Evolutionary conservation across 208 protist genomes (phyloP).

Genomic region (Porcisia deanei): DNA sequence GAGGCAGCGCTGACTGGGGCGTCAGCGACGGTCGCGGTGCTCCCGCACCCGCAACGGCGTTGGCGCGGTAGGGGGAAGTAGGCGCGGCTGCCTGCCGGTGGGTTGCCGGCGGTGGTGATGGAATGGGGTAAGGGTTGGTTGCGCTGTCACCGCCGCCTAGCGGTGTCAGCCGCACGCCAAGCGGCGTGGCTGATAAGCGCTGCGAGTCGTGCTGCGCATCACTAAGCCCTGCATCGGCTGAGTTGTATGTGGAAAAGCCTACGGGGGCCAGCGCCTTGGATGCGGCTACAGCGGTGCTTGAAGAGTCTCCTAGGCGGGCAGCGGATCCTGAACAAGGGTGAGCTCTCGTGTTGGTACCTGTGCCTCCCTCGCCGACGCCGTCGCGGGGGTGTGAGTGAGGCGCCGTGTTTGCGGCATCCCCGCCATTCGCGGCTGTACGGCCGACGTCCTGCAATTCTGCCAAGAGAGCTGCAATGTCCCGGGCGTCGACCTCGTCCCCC

Average conservation of each 20-base stretch:
- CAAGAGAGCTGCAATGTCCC: constrained; percentile 63
- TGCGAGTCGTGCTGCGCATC: constrained; percentile 18
- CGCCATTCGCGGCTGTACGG: constrained; percentile 13
- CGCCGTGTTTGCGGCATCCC: neutral
- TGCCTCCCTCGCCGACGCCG: constrained; percentile 11
- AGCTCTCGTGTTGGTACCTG: neutral
- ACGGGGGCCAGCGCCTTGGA: constrained; percentile 6
- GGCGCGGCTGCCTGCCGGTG: neutral
- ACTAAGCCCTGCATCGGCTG: constrained; percentile 15
- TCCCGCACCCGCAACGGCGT: neutral
- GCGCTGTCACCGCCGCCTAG: neutral
- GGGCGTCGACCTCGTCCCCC: constrained; percentile 26
- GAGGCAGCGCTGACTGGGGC: constrained; percentile 16
- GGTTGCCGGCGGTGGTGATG: neutral
- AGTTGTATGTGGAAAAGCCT: constrained; percentile 55
- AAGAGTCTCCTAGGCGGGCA: neutral
- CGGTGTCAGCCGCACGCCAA: constrained; percentile 22
- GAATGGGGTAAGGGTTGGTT: too few relatives aligned
- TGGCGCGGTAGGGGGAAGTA: neutral
- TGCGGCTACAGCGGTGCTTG: neutral
- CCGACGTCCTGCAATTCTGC: constrained; percentile 59
- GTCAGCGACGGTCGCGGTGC: neutral
- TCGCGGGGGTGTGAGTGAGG: constrained; percentile 5
- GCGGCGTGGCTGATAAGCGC: constrained; percentile 18
- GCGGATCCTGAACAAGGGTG: neutral